Evolutionary conservation across 2,329 filamentous ascomycete species (phyloP), one percentile per base, ranked within the genome.

Genomic region (Xylaria sp.): DNA sequence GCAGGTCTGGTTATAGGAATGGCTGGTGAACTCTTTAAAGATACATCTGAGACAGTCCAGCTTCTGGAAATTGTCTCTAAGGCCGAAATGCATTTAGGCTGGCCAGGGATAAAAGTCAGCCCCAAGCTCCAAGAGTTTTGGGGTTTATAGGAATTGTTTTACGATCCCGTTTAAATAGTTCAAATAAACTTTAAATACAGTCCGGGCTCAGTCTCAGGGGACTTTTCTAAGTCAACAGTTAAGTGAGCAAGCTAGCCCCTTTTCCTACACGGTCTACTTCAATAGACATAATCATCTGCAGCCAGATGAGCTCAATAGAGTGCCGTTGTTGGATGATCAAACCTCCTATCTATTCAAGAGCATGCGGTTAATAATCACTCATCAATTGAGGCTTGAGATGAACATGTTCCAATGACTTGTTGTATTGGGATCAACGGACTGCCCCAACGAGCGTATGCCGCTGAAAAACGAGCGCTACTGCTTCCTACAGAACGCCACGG

Each of bases 11-110:
- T 61, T 9, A 61, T 61, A n/a, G 59, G 59, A 18, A 61, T 61
- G 59, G 59, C 59, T 32, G 47, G 47, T 18, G 59, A 61, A 21
- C 47, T 61, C 32, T 61, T 61, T 32, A 27, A 51, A 53, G 59
- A 61, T 6, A 21, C 29, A 5, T 53, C 59, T 9, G 59, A 61
- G 32, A 61, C 59, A 23, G 16, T 12, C 1, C 59, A 53, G 21
- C 47, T 61, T 9, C 47, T 61, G n/a, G 47, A 61, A 21, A 61
- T 61, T 27, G 47, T 61, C 16, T 61, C 29, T 23, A 61, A 42
- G n/a, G 59, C 59, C 16, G 59, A 61, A 42, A 61, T 51, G 59
- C 59, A 61, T 35, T 8, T 61, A n/a, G 59, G 59, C 18, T 61
- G 59, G 59, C 59, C 59, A 8, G 44, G 59, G 18, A 51, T 61